Percentiles rank a stretch among this genome's conserved stretches.
Conservation (phyloP, 202 grass and related monocot genomes). For the Digitaria exilis region DNA sequence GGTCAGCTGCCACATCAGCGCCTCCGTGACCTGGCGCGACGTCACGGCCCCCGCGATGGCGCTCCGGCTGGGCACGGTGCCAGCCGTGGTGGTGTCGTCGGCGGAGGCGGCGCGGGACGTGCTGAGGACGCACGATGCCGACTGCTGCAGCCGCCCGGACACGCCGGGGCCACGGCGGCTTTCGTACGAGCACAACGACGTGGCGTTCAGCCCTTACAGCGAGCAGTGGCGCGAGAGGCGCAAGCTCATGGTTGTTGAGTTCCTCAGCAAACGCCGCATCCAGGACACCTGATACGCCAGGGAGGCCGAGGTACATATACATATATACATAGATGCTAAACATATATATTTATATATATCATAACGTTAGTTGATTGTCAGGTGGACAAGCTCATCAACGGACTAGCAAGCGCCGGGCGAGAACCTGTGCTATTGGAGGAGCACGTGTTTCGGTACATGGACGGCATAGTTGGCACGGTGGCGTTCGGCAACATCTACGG, state of each 20-base stretch:
- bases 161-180: constrained; percentile 22
- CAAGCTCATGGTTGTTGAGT: constrained; percentile 29
- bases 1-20: too few relatives aligned
- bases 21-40: too few relatives aligned
- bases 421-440: constrained; percentile 18
- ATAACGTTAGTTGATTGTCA: not conserved
- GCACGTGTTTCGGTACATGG: constrained; percentile 12
- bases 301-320: constrained; percentile 14
- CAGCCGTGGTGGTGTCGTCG: too few relatives aligned
- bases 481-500: not conserved
- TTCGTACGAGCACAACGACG: constrained; percentile 12
- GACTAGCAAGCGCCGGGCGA: not conserved
- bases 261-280: constrained; percentile 23
- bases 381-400: not conserved
- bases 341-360: too few relatives aligned
- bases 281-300: constrained; percentile 1
- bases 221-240: constrained; percentile 24
- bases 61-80: too few relatives aligned
- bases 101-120: not conserved
- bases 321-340: too few relatives aligned
- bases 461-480: constrained; percentile 35
- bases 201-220: constrained; percentile 37
- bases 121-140: constrained; percentile 26
- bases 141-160: constrained; percentile 22
- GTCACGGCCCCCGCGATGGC: too few relatives aligned